A percentile compares a stretch with the other conserved stretches of the same genome.
phyloP scores from a whole-genome alignment of 2,329 filamentous ascomycete genomes.

The Neophaeococcomyces aloes region DNA sequence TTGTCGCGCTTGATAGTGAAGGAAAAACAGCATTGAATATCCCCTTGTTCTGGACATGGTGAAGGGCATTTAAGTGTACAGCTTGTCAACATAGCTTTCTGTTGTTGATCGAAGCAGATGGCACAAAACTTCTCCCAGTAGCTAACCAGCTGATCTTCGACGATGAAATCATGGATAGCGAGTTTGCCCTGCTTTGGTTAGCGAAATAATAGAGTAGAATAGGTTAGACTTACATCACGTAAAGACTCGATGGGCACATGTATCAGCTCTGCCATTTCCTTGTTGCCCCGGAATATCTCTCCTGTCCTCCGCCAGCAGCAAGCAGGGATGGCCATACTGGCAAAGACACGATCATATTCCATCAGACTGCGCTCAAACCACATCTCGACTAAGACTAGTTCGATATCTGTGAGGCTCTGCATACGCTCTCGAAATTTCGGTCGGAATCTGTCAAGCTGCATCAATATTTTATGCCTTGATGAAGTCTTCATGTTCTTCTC shows the following conservation, averaged over 20 bases:
- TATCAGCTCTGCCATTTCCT: slow-evolving; percentile 96
- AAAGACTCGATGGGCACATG: slow-evolving; percentile 83
- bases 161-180: slow-evolving; percentile 88
- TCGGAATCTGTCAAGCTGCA: slow-evolving; percentile 83
- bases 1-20: slow-evolving; percentile 92
- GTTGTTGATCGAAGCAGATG: slow-evolving; percentile 86
- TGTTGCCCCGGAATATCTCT: slow-evolving; percentile 94
- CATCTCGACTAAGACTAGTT: slow-evolving; percentile 93
- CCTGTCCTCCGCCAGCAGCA: slow-evolving; percentile 96
- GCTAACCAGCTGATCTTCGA: slow-evolving; percentile 85
- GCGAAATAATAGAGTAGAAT: not conserved
- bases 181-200: slow-evolving; percentile 62
- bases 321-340: slow-evolving; percentile 95
- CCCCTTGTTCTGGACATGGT: slow-evolving; percentile 55
- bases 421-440: slow-evolving; percentile 95
- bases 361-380: slow-evolving; percentile 96
- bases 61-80: slow-evolving; percentile 80
- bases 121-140: slow-evolving; percentile 99
- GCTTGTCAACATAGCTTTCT: slow-evolving; percentile 90
- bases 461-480: slow-evolving; percentile 81
- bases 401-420: slow-evolving; percentile 81
- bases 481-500: slow-evolving; percentile 72
- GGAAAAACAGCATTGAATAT: slow-evolving; percentile 90
- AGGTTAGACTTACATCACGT: slow-evolving; percentile 62
- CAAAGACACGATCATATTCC: slow-evolving; percentile 97